These are phyloP conservation scores for Amanita polypyramis DNA, from an alignment of 768 basidiomycete species.

Conservation along the genomic window DNA sequence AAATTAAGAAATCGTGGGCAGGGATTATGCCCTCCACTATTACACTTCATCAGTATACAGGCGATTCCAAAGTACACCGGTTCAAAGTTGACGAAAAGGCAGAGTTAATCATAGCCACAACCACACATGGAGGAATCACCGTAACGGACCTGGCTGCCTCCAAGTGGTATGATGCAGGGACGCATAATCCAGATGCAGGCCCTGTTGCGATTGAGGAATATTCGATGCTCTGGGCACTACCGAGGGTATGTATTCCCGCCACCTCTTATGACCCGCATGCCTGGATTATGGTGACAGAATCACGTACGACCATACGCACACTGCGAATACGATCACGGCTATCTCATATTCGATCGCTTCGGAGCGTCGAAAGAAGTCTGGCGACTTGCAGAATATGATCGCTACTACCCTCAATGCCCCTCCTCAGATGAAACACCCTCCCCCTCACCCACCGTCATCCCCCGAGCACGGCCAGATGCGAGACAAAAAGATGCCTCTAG, in stretches of 20 bases:
- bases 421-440: slow-evolving; percentile 4
- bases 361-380: slow-evolving; percentile 61
- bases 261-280: background rate
- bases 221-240: slow-evolving; percentile 51
- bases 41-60: slow-evolving; percentile 22
- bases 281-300: slow-evolving; percentile 17
- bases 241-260: slow-evolving; percentile 26
- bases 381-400: slow-evolving; percentile 32
- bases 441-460: slow-evolving; percentile 7
- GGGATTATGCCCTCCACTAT: slow-evolving; percentile 35
- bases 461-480: background rate
- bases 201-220: background rate
- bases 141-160: slow-evolving; percentile 41
- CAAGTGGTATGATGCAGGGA: slow-evolving; percentile 1
- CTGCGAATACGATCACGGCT: slow-evolving; percentile 65
- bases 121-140: slow-evolving; percentile 37
- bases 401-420: slow-evolving; percentile 1
- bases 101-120: slow-evolving; percentile 50
- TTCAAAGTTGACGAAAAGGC: slow-evolving; percentile 66
- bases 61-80: slow-evolving; percentile 44
- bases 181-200: slow-evolving; percentile 15
- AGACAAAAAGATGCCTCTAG: slow-evolving; percentile 9
- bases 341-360: slow-evolving; percentile 55
- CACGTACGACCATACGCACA: slow-evolving; percentile 53
- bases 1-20: slow-evolving; percentile 42